Evolutionary conservation across 2,329 filamentous ascomycete genomes (phyloP).

Genomic region (Basipetospora chlamydospora): DNA sequence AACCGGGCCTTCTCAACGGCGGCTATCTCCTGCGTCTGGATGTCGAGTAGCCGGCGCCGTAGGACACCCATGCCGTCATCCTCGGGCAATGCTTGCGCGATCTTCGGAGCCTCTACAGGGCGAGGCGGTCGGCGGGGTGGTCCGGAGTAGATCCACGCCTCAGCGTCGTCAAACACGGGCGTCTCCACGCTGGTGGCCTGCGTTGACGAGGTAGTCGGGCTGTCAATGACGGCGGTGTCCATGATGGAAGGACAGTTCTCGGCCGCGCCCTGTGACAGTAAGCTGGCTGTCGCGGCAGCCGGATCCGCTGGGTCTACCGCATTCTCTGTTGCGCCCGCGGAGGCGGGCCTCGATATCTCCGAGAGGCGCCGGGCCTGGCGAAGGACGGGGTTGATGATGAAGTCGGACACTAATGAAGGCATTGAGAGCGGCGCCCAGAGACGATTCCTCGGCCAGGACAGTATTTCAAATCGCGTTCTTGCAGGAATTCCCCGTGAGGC

Average conservation of each 20-base stretch:
- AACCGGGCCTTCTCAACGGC: conserved; percentile 53
- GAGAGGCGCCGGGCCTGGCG: conserved; percentile 53
- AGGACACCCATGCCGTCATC: conserved; percentile 65
- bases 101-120: conserved; percentile 1
- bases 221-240: conserved; percentile 11
- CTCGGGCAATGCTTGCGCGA: conserved; percentile 40
- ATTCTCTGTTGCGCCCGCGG: conserved; percentile 9
- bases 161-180: background rate
- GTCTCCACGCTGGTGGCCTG: conserved; percentile 19
- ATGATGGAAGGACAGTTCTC: conserved; percentile 15
- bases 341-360: conserved; percentile 24
- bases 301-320: conserved; percentile 10
- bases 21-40: conserved; percentile 46
- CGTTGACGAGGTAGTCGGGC: conserved; percentile 19
- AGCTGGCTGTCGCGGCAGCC: background rate
- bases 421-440: conserved; percentile 21
- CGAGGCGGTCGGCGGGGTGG: background rate
- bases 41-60: conserved; percentile 51
- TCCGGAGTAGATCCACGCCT: background rate
- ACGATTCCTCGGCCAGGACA: background rate
- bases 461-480: background rate
- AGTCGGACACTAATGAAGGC: conserved; percentile 49
- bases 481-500: too few relatives aligned
- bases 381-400: conserved; percentile 51
- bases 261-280: conserved; percentile 6